phyloP scores from a whole-genome alignment of 495 filamentous ascomycete genomes.

The Penicillium waksmanii region DNA sequence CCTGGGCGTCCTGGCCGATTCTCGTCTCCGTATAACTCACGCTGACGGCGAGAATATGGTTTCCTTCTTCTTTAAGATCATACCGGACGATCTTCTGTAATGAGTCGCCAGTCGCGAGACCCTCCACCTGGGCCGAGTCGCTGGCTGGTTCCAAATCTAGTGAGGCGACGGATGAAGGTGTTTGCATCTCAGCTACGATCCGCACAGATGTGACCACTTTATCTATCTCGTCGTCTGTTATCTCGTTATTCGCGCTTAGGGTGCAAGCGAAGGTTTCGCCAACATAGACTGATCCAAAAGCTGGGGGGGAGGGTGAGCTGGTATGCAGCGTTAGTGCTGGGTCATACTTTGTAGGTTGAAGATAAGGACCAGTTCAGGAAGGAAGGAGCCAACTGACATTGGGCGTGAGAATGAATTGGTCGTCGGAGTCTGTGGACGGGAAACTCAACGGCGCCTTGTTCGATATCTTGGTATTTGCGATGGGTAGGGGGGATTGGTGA shows the following conservation, averaged over 20 bases:
- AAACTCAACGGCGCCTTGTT: conserved; percentile 56
- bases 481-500: conserved; percentile 61
- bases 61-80: conserved; percentile 91
- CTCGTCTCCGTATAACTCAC: conserved; percentile 80
- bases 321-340: conserved; percentile 5
- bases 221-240: conserved; percentile 45
- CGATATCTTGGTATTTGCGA: conserved; percentile 51
- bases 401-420: conserved; percentile 63
- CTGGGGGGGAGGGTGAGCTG: conserved; percentile 83
- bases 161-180: conserved; percentile 65
- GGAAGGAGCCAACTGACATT: conserved; percentile 43
- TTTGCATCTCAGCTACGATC: conserved; percentile 93
- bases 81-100: conserved; percentile 83
- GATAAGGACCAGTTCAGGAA: background rate
- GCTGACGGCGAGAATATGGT: conserved; percentile 91
- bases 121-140: conserved; percentile 42
- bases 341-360: background rate
- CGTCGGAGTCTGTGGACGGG: conserved; percentile 50
- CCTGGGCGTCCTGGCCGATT: conserved; percentile 56
- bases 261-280: conserved; percentile 95
- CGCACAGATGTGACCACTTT: conserved; percentile 72
- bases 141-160: conserved; percentile 56
- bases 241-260: conserved; percentile 90
- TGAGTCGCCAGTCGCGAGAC: conserved; percentile 67
- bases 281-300: conserved; percentile 93